A percentile compares a stretch with the other conserved stretches of the same genome.
Evolutionary conservation across 1,284 basidiomycete genomes (phyloP).

Genomic region (Ganoderma meredithae): DNA sequence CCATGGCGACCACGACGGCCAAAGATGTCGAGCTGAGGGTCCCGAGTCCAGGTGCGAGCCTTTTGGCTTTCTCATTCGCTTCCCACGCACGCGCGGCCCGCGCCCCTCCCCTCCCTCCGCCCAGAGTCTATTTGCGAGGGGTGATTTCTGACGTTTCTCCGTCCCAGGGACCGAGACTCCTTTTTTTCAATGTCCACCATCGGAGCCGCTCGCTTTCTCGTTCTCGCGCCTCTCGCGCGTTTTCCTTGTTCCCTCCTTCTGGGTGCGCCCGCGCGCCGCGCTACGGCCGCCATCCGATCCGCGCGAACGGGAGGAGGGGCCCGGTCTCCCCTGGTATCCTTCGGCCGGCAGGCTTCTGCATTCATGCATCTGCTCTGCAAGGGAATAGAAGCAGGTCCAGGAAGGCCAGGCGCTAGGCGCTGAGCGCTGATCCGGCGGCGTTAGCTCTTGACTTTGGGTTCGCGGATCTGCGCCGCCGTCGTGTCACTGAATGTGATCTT

Average conservation of each 20-base stretch:
- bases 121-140: neutral
- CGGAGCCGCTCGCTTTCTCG: neutral
- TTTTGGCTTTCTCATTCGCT: neutral
- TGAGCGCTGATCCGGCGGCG: constrained; percentile 1
- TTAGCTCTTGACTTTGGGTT: neutral
- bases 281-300: neutral
- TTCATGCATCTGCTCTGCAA: neutral
- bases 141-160: neutral
- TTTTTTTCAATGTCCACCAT: neutral
- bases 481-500: neutral
- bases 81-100: neutral
- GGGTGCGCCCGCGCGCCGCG: neutral
- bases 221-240: too few relatives aligned
- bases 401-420: neutral
- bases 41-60: neutral
- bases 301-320: neutral
- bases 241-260: neutral
- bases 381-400: neutral
- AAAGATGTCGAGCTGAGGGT: neutral
- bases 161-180: neutral
- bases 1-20: neutral
- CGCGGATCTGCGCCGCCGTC: neutral
- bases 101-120: neutral
- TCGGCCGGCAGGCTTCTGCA: neutral
- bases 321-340: neutral